Evolutionary conservation across 2,329 filamentous ascomycete species (phyloP), one percentile per base, ranked within the genome.

Genomic region (Colletotrichum sublineola): DNA sequence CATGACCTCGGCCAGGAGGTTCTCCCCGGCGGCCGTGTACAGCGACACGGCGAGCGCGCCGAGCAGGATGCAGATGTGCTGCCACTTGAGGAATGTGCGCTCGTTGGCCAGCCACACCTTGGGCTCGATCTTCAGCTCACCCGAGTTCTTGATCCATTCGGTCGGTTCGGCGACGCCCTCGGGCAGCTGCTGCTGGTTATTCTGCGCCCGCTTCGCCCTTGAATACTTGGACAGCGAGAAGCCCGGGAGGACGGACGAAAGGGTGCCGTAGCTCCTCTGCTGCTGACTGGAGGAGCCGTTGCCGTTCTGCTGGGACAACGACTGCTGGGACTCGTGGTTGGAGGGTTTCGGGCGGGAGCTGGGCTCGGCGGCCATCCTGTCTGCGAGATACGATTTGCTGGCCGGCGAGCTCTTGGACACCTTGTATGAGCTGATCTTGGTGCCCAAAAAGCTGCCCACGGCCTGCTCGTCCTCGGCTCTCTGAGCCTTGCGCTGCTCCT

Each of bases 41-140:
- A 99, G 85, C 31, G 92, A 94, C 15, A 99, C 85, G 0, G 94
- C 94, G 40, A 99, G 84, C 31, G 92, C 91, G 48, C 95, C 95
- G 33, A 99, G 90, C 18, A 99, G 87, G 61, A 99, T 90, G 74
- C 91, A 92, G 78, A 99, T 95, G 81, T 98, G 95, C 85, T 98
- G 94, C 96, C 96, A 99, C 82, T 98, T 98, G 82, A 99, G 92
- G 80, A 98, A 99, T 0, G 96, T 99, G 74, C 96, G 92, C 84
- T 99, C 96, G 82, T 99, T 99, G 67, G 96, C 96, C 69, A 99
- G 91, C 96, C 96, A 99, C 40, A 99, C 96, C 83, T 99, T 99
- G 74, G 94, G 95, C 84, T 99, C 96, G 69, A 99, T 94, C 79
- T 95, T 93, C 75, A 98, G 89, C 46, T 95, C 93, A 3, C 96